These are phyloP conservation scores for Turnera subulata DNA, from an alignment of 345 rosid genomes.

Conservation along the genomic window DNA sequence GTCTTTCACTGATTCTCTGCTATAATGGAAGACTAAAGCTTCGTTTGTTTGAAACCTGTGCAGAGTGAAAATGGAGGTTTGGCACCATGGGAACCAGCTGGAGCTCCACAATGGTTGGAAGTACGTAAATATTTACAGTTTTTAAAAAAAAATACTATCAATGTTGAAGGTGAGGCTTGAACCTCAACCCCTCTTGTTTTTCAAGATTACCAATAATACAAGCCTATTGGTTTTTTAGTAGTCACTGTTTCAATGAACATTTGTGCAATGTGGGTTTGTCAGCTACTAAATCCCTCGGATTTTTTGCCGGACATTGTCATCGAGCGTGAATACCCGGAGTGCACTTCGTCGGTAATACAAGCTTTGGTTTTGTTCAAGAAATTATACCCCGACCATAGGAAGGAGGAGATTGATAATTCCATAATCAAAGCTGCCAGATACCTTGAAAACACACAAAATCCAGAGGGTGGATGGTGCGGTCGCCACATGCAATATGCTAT, in stretches of 20 bases:
- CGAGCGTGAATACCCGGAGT: slow-evolving; percentile 44
- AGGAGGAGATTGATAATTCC: background rate
- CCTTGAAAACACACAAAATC: background rate
- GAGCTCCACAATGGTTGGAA: slow-evolving; percentile 49
- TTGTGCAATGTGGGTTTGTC: background rate
- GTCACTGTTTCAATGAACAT: background rate
- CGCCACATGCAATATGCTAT: no score
- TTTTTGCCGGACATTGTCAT: slow-evolving; percentile 43
- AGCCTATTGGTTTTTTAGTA: background rate
- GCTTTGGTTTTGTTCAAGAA: slow-evolving; percentile 30
- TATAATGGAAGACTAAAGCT: background rate
- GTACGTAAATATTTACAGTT: slow-evolving; percentile 6
- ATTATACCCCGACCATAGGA: background rate
- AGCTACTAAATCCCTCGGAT: slow-evolving; percentile 61
- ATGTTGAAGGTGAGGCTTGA: no score
- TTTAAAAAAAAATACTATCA: no score
- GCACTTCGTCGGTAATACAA: slow-evolving; percentile 45
- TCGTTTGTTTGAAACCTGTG: background rate
- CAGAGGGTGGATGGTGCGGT: slow-evolving; percentile 2
- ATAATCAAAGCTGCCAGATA: background rate
- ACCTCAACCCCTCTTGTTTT: background rate
- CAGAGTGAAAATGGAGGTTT: slow-evolving; percentile 59
- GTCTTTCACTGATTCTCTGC: background rate
- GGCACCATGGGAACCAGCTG: slow-evolving; percentile 58
- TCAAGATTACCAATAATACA: background rate